These are phyloP conservation scores for Eucalyptus regnans DNA, from an alignment of 345 rosid species.

Conservation along the genomic window DNA sequence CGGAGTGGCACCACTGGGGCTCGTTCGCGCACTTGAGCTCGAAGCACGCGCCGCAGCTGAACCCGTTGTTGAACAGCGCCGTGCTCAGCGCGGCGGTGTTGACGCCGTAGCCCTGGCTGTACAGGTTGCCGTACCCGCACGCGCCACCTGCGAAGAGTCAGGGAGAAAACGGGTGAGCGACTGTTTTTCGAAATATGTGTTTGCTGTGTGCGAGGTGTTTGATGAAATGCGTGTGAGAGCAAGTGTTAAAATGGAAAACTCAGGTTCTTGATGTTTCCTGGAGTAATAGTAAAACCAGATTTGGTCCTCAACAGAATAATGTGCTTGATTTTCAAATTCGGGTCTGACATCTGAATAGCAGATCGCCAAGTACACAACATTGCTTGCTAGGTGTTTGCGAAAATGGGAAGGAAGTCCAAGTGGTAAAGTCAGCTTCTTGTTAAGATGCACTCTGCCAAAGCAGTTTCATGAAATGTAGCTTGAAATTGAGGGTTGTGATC, in stretches of 20 bases:
- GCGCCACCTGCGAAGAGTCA: constrained; percentile 33
- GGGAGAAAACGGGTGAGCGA: too few species aligned
- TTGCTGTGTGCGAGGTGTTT: not conserved
- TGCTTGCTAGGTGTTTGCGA: not conserved
- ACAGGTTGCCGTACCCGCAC: constrained; percentile 62
- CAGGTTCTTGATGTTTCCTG: not conserved
- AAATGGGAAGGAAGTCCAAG: not conserved
- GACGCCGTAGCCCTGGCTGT: constrained; percentile 69
- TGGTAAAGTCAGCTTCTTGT: not conserved
- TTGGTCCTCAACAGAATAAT: not conserved
- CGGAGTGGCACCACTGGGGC: constrained; percentile 58
- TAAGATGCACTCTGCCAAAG: not conserved
- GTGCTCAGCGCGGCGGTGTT: constrained; percentile 80
- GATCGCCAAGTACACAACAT: not conserved
- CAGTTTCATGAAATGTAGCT: not conserved
- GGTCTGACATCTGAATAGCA: not conserved
- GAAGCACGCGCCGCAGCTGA: constrained; percentile 60
- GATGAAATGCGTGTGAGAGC: not conserved
- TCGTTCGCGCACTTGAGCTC: constrained; percentile 57
- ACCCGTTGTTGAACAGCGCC: constrained; percentile 54
- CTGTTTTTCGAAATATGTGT: not conserved
- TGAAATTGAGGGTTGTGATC: not conserved
- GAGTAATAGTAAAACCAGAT: not conserved
- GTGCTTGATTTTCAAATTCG: not conserved
- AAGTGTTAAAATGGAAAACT: not conserved